These are phyloP conservation scores for Liquidambar formosana DNA, from an alignment of 164 flowering plant genomes.

Conservation along the genomic window DNA sequence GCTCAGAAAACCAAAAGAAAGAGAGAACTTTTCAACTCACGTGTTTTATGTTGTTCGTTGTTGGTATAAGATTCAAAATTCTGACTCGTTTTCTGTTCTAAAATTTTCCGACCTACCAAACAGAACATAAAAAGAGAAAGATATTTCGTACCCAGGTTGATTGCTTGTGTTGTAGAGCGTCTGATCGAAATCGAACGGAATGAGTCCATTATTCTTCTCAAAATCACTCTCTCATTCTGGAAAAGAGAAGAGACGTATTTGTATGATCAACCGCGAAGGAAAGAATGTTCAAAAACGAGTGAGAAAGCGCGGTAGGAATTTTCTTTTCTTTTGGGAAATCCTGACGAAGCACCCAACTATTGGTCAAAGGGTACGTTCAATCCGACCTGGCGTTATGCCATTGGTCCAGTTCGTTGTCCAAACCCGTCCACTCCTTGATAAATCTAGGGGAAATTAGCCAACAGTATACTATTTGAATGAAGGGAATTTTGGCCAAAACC, in stretches of 20 bases:
- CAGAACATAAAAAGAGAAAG: neutral
- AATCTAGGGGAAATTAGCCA: no score
- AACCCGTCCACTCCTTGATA: neutral
- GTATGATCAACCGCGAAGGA: no score
- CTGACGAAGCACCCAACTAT: neutral
- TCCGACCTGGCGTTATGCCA: neutral
- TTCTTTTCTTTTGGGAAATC: no score
- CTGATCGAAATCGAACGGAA: constrained; percentile 2
- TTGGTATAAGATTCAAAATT: no score
- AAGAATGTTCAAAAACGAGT: neutral
- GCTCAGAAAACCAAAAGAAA: neutral
- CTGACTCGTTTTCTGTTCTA: no score
- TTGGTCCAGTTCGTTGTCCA: neutral
- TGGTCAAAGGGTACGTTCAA: neutral
- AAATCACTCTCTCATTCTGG: constrained; percentile 1
- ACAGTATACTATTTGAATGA: no score
- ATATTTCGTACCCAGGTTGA: constrained; percentile 14
- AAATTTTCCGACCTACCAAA: neutral
- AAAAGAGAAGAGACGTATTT: no score
- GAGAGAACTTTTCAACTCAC: no score
- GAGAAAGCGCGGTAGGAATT: neutral
- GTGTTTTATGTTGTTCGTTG: no score
- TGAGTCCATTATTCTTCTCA: neutral
- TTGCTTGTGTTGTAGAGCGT: constrained; percentile 14
- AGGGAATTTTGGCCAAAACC: no score